phyloP scores from a whole-genome alignment of 2,329 filamentous ascomycete species.

The Aspergillus intermedius region DNA sequence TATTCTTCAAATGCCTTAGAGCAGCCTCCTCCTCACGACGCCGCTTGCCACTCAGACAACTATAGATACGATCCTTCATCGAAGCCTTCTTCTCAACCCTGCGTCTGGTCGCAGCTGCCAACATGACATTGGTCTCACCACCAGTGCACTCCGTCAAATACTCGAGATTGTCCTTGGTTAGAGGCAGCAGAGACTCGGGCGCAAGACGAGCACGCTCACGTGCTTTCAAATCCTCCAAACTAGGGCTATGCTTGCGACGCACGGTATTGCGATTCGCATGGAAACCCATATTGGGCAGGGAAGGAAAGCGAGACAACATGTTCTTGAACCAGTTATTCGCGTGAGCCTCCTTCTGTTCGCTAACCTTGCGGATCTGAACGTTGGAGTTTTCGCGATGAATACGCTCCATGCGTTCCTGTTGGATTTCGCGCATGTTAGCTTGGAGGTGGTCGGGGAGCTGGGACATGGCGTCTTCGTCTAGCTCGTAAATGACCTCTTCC shows the following conservation, averaged over 20 bases:
- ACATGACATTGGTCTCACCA: too few relatives aligned
- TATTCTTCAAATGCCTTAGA: too few relatives aligned
- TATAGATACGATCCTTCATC: too few relatives aligned
- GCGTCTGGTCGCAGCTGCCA: too few relatives aligned
- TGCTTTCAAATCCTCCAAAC: background rate
- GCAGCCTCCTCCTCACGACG: too few relatives aligned
- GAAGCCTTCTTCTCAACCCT: too few relatives aligned
- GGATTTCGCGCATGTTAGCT: conserved; percentile 21
- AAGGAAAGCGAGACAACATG: background rate
- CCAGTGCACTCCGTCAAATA: too few relatives aligned
- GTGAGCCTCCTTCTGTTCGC: background rate
- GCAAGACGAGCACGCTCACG: background rate
- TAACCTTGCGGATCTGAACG: background rate
- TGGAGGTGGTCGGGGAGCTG: conserved; percentile 20
- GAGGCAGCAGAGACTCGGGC: too few relatives aligned
- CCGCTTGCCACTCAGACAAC: too few relatives aligned
- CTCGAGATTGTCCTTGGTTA: too few relatives aligned
- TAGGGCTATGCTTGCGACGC: background rate
- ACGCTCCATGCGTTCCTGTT: conserved; percentile 16
- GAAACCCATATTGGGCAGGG: background rate
- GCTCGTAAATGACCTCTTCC: conserved; percentile 23
- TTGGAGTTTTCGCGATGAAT: conserved; percentile 1
- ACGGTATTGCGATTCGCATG: background rate
- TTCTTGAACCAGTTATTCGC: background rate
- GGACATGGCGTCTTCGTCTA: conserved; percentile 21